Conservation (phyloP, 1,284 basidiomycete genomes). For the Rhodotorula sp. region DNA sequence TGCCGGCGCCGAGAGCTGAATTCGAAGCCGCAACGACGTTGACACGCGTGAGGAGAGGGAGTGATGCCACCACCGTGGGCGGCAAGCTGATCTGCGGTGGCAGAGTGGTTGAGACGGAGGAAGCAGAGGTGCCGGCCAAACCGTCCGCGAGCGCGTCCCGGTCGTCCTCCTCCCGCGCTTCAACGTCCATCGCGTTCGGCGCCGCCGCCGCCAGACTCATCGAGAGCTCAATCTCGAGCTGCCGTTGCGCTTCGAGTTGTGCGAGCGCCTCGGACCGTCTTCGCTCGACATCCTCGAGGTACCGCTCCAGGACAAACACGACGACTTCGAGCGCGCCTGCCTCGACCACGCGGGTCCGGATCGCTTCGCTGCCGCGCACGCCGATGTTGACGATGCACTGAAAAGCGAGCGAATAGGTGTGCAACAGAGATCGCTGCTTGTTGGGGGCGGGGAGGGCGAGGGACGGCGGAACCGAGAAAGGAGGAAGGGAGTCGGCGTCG, state of each 20-base stretch:
- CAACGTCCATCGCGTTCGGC: not conserved
- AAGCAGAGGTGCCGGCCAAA: conserved; percentile 8
- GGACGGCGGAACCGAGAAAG: conserved; percentile 11
- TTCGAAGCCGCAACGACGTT: conserved; percentile 31
- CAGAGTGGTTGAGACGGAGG: not conserved
- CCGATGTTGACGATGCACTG: conserved; percentile 98
- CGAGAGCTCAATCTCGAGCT: not conserved
- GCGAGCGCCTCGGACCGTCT: conserved; percentile 26
- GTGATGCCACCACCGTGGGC: conserved; percentile 19
- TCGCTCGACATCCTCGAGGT: conserved; percentile 55
- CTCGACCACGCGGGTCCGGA: conserved; percentile 89
- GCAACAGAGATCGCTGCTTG: conserved; percentile 37
- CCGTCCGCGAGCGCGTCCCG: conserved; percentile 47
- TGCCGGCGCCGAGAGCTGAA: conserved; percentile 3
- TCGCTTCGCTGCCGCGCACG: conserved; percentile 89
- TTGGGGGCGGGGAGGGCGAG: conserved; percentile 19
- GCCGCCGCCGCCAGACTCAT: not conserved
- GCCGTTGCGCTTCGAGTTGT: conserved; percentile 20
- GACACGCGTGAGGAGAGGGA: conserved; percentile 31
- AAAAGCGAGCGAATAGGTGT: conserved; percentile 79
- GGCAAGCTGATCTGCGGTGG: conserved; percentile 20
- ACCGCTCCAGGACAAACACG: conserved; percentile 89
- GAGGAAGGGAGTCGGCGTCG: not conserved
- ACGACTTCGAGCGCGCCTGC: conserved; percentile 94
- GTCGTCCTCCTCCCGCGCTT: not conserved